A percentile compares a stretch with the other conserved stretches of the same genome.
phyloP scores from a whole-genome alignment of 148 eudicot species.

The Simmondsia chinensis region DNA sequence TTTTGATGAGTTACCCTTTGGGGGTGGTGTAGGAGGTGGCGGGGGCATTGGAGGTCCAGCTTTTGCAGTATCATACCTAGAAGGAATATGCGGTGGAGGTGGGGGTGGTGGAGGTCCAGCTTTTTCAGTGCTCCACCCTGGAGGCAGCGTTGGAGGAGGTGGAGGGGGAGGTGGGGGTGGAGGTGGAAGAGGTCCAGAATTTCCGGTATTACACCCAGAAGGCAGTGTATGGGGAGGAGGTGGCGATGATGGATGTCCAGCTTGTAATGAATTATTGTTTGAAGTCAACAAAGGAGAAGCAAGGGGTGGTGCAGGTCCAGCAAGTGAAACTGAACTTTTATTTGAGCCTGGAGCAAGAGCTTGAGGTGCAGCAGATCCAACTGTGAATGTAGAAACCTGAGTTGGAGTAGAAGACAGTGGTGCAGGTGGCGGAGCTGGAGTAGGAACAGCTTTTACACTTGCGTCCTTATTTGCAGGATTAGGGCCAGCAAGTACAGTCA shows the following conservation, averaged over 20 bases:
- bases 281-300: not conserved
- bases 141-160: conserved; percentile 6
- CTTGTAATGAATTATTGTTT: not conserved
- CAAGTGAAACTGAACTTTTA: not conserved
- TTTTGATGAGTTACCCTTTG: conserved; percentile 1
- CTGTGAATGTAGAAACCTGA: conserved; percentile 4
- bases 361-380: conserved; percentile 9
- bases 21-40: conserved; percentile 6
- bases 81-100: conserved; percentile 20
- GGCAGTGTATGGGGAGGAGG: conserved; percentile 6
- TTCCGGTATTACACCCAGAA: conserved; percentile 6
- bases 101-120: conserved; percentile 17
- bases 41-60: conserved; percentile 12
- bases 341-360: conserved; percentile 2
- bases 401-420: conserved; percentile 4
- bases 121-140: conserved; percentile 1
- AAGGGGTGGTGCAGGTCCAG: not conserved
- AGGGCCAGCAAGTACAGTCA: conserved; percentile 11
- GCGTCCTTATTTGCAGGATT: conserved; percentile 2
- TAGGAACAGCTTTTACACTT: conserved; percentile 1
- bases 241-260: conserved; percentile 4
- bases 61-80: conserved; percentile 8
- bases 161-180: conserved; percentile 10
- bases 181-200: conserved; percentile 1
- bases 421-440: conserved; percentile 7